Percentiles rank a stretch among this genome's conserved stretches.
These are phyloP conservation scores for Zoysia pacifica DNA, from an alignment of 176 grass and related monocot genomes.

Conservation along the genomic window DNA sequence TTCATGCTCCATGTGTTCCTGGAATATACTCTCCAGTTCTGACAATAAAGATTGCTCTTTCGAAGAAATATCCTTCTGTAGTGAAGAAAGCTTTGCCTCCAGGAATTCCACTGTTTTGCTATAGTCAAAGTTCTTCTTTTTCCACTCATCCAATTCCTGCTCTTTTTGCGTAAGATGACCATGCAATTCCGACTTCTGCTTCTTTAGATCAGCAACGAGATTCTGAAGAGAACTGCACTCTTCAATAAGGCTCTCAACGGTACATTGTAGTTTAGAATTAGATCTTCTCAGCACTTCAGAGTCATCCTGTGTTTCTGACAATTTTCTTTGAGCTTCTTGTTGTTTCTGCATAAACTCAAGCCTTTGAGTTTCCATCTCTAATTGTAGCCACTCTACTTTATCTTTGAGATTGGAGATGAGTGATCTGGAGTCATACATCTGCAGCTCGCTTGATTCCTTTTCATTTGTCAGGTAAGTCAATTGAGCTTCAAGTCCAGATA, in stretches of 20 bases:
- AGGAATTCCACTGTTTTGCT: slow-evolving; percentile 76
- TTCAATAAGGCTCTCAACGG: slow-evolving; percentile 92
- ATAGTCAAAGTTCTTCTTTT: slow-evolving; percentile 69
- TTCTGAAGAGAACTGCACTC: slow-evolving; percentile 87
- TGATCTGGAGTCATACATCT: slow-evolving; percentile 76
- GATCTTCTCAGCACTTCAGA: slow-evolving; percentile 80
- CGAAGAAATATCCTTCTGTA: slow-evolving; percentile 71
- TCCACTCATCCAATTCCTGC: slow-evolving; percentile 70
- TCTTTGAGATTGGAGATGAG: slow-evolving; percentile 74
- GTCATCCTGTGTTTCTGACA: slow-evolving; percentile 73
- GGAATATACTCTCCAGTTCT: slow-evolving; percentile 89
- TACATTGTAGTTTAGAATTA: slow-evolving; percentile 84
- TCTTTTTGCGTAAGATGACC: slow-evolving; percentile 66
- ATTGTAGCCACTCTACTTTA: slow-evolving; percentile 69
- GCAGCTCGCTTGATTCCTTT: slow-evolving; percentile 70
- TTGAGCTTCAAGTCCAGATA: slow-evolving; percentile 93
- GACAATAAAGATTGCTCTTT: slow-evolving; percentile 89
- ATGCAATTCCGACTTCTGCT: slow-evolving; percentile 83
- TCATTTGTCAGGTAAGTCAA: slow-evolving; percentile 72
- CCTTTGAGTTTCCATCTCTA: slow-evolving; percentile 76
- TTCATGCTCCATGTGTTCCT: slow-evolving; percentile 96
- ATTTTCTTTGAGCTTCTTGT: slow-evolving; percentile 68
- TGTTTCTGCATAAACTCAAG: slow-evolving; percentile 76
- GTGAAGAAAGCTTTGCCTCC: slow-evolving; percentile 73
- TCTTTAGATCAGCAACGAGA: slow-evolving; percentile 71